Percentiles rank a stretch among this genome's conserved stretches.
These are phyloP conservation scores for Penicillium paradoxum DNA, from an alignment of 495 filamentous ascomycete genomes.

Conservation along the genomic window DNA sequence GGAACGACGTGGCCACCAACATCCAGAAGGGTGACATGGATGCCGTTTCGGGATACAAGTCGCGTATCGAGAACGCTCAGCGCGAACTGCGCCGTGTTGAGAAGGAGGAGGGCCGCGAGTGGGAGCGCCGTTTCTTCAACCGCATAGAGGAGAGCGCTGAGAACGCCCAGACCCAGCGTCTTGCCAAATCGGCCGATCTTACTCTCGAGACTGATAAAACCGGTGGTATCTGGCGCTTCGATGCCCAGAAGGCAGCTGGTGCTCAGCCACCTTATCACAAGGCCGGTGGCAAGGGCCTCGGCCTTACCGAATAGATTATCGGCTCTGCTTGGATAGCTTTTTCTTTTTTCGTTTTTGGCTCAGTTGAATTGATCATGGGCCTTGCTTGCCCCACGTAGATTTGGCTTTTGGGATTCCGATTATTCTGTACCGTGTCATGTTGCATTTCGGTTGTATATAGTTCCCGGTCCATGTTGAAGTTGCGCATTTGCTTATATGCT, in stretches of 20 bases:
- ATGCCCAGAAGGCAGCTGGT: slow-evolving; percentile 55
- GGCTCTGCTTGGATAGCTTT: not conserved
- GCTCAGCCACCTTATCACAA: slow-evolving; percentile 43
- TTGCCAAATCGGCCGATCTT: slow-evolving; percentile 55
- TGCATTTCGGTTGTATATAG: slow-evolving; percentile 29
- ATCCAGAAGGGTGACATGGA: slow-evolving; percentile 84
- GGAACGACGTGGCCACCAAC: slow-evolving; percentile 74
- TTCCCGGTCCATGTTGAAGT: slow-evolving; percentile 11
- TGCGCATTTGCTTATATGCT: slow-evolving; percentile 6
- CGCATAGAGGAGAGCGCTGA: slow-evolving; percentile 48
- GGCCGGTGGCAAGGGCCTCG: slow-evolving; percentile 37
- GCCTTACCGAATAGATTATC: slow-evolving; percentile 23
- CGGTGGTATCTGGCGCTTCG: slow-evolving; percentile 84
- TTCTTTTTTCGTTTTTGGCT: too few species aligned
- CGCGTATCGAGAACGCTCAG: slow-evolving; percentile 86
- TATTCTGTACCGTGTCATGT: slow-evolving; percentile 13
- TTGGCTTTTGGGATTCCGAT: slow-evolving; percentile 13
- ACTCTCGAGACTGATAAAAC: slow-evolving; percentile 70
- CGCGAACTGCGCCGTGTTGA: slow-evolving; percentile 79
- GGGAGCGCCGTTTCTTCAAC: slow-evolving; percentile 82
- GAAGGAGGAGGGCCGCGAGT: slow-evolving; percentile 69
- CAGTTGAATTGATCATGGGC: not conserved
- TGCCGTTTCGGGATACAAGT: slow-evolving; percentile 68
- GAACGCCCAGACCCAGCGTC: slow-evolving; percentile 46
- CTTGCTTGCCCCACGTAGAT: slow-evolving; percentile 17